These are phyloP conservation scores for Aspergillus neotritici DNA, from an alignment of 2,329 filamentous ascomycete species.

Conservation along the genomic window DNA sequence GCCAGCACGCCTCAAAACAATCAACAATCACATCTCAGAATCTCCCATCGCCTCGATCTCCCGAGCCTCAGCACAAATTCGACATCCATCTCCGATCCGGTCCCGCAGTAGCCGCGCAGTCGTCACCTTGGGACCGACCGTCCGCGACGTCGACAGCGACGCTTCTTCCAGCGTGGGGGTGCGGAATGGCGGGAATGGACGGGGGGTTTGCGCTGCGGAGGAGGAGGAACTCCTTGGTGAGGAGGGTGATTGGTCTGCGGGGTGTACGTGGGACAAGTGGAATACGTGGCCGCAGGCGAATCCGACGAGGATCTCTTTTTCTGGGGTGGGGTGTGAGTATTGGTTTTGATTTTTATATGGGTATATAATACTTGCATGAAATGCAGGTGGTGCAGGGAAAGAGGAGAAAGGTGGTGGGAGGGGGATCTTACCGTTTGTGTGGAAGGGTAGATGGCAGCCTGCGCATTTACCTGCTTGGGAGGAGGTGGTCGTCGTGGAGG, in stretches of 20 bases:
- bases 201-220: conserved; percentile 18
- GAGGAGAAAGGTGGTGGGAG: background rate
- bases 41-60: conserved; percentile 30
- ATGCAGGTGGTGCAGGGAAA: background rate
- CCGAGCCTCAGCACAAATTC: conserved; percentile 34
- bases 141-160: conserved; percentile 38
- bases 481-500: conserved; percentile 1
- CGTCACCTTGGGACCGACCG: conserved; percentile 80
- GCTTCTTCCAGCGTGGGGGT: conserved; percentile 21
- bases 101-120: conserved; percentile 73
- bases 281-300: conserved; percentile 66
- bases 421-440: conserved; percentile 30
- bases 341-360: background rate
- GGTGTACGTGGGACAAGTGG: conserved; percentile 54
- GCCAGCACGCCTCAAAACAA: background rate
- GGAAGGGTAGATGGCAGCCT: conserved; percentile 35
- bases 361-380: background rate
- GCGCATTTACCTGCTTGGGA: conserved; percentile 30
- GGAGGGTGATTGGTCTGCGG: conserved; percentile 7
- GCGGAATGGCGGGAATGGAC: conserved; percentile 15
- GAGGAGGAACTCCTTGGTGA: too few relatives aligned
- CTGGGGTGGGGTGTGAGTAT: conserved; percentile 24
- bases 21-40: conserved; percentile 4
- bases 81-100: conserved; percentile 49
- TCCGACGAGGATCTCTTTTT: conserved; percentile 55